Evolutionary conservation across 202 grass and related monocot species (phyloP).

Genomic region (Saccharum hybrid): DNA sequence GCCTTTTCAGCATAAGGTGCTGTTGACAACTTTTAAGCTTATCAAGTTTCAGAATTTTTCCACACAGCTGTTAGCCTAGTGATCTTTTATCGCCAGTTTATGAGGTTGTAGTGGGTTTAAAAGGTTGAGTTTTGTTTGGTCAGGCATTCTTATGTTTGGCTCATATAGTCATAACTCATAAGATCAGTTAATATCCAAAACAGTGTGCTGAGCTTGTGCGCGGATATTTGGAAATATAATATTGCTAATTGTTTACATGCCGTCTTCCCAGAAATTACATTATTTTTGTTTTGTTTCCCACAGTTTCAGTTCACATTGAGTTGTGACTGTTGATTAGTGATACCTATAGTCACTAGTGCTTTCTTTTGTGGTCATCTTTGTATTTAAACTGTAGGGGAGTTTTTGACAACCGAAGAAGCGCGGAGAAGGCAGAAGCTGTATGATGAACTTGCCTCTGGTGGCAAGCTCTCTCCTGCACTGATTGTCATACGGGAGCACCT

Average conservation of each 20-base stretch:
- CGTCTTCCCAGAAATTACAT: not conserved
- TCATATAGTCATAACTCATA: not conserved
- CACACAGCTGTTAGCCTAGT: not conserved
- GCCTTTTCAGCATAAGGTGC: constrained; percentile 26
- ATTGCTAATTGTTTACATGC: not conserved
- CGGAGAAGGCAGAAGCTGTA: constrained; percentile 58
- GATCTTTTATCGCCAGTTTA: not conserved
- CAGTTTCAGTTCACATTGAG: not conserved
- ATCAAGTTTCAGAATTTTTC: not conserved
- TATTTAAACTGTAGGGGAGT: constrained; percentile 57
- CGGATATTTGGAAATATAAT: constrained; percentile 12
- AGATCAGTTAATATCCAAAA: not conserved
- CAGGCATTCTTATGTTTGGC: constrained; percentile 7
- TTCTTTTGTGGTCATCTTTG: not conserved
- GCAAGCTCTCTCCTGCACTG: constrained; percentile 68
- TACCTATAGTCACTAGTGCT: constrained; percentile 3
- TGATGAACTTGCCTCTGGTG: constrained; percentile 64
- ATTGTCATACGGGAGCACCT: constrained; percentile 83
- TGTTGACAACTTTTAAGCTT: constrained; percentile 3
- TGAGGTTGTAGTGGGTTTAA: not conserved
- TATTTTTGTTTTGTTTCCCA: not conserved
- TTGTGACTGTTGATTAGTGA: not conserved
- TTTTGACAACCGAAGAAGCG: constrained; percentile 77
- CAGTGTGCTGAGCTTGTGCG: not conserved
- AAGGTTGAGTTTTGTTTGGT: not conserved